Evolutionary conservation across 768 basidiomycete species (phyloP).

Genomic region (Mycena metata): DNA sequence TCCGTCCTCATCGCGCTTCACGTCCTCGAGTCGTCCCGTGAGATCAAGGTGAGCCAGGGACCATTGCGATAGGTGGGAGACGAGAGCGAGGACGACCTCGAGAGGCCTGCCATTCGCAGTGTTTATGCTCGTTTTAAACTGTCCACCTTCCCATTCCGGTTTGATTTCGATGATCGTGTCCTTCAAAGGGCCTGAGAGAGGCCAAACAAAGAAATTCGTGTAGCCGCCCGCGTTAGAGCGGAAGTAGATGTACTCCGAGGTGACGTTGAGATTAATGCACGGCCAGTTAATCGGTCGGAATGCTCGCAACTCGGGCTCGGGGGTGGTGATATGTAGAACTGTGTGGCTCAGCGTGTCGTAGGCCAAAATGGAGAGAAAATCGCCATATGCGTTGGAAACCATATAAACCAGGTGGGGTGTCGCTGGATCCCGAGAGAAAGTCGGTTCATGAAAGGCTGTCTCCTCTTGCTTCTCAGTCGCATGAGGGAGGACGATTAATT

Average conservation of each 20-base stretch:
- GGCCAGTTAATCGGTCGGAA: constrained; percentile 54
- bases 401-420: constrained; percentile 50
- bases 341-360: constrained; percentile 48
- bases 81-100: constrained; percentile 49
- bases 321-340: constrained; percentile 55
- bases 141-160: constrained; percentile 48
- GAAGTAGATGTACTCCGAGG: constrained; percentile 48
- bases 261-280: constrained; percentile 43
- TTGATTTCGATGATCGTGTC: constrained; percentile 49
- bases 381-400: constrained; percentile 54
- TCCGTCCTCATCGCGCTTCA: constrained; percentile 41
- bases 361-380: constrained; percentile 53
- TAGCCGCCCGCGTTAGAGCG: constrained; percentile 57
- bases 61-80: constrained; percentile 48
- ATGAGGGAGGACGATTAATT: constrained; percentile 51
- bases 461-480: constrained; percentile 47
- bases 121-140: constrained; percentile 48
- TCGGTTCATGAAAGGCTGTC: constrained; percentile 36
- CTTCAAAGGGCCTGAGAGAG: constrained; percentile 45
- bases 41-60: constrained; percentile 51
- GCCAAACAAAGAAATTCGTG: constrained; percentile 46
- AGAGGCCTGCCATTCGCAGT: constrained; percentile 49
- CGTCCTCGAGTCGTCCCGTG: constrained; percentile 36
- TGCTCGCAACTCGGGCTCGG: constrained; percentile 47
- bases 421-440: constrained; percentile 50